These are phyloP conservation scores for Tulasnella calospora DNA, from an alignment of 768 basidiomycete species.

Conservation along the genomic window DNA sequence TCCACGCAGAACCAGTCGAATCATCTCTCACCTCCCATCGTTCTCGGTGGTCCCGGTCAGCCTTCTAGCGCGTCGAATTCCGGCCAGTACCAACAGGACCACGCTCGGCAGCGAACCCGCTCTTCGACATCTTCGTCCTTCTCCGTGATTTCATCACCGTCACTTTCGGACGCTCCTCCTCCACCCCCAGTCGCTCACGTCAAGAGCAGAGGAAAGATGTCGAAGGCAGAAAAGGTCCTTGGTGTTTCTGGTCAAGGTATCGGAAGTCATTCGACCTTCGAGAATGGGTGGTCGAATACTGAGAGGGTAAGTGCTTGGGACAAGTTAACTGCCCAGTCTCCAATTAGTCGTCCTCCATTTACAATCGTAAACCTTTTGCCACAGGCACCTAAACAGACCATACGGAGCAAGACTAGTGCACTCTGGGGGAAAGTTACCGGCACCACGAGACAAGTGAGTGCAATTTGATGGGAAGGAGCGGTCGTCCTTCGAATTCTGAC, in stretches of 20 bases:
- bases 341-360: constrained; percentile 4
- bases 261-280: not conserved
- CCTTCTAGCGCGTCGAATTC: not conserved
- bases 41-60: not conserved
- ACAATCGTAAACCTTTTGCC: constrained; percentile 36
- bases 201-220: not conserved
- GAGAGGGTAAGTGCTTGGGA: not conserved
- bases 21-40: not conserved
- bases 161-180: not conserved
- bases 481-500: constrained; percentile 1
- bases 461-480: not conserved
- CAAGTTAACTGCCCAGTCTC: not conserved
- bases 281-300: not conserved
- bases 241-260: constrained; percentile 13
- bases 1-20: constrained; percentile 13
- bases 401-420: constrained; percentile 73
- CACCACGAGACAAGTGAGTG: constrained; percentile 46
- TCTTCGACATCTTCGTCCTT: constrained; percentile 29
- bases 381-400: constrained; percentile 33
- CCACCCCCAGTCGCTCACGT: not conserved
- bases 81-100: constrained; percentile 1
- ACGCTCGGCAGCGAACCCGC: constrained; percentile 12
- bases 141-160: constrained; percentile 22
- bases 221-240: constrained; percentile 24
- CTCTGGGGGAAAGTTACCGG: constrained; percentile 74